These are phyloP conservation scores for Leishmania aethiopica DNA, from an alignment of 208 protist genomes.

Conservation along the genomic window DNA sequence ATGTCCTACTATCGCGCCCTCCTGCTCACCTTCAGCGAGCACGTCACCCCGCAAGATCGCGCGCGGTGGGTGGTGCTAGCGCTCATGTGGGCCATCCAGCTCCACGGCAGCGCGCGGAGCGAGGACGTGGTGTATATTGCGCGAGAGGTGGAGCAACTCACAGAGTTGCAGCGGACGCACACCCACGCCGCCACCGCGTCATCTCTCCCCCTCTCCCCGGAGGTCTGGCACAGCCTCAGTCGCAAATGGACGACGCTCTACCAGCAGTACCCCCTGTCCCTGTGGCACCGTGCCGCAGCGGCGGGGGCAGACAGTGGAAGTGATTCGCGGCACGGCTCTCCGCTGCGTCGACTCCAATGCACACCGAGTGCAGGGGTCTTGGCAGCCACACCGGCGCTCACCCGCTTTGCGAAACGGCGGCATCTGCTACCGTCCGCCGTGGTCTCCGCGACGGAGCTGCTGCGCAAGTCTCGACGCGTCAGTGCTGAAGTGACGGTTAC, in stretches of 20 bases:
- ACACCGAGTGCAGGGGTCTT: slow-evolving; percentile 2
- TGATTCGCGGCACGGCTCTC: background rate
- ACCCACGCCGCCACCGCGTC: background rate
- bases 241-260: slow-evolving; percentile 44
- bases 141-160: slow-evolving; percentile 43
- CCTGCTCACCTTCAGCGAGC: slow-evolving; percentile 27
- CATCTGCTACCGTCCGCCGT: slow-evolving; percentile 7
- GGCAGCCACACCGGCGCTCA: slow-evolving; percentile 5
- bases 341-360: background rate
- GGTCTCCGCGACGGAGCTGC: slow-evolving; percentile 10
- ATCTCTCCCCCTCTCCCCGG: slow-evolving; percentile 11
- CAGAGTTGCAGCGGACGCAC: slow-evolving; percentile 16
- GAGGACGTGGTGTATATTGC: slow-evolving; percentile 47
- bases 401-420: slow-evolving; percentile 24
- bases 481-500: background rate
- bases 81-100: slow-evolving; percentile 36
- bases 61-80: slow-evolving; percentile 49
- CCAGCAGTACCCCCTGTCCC: slow-evolving; percentile 28
- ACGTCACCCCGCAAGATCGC: slow-evolving; percentile 32
- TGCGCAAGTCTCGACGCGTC: background rate
- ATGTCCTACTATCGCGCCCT: slow-evolving; percentile 70
- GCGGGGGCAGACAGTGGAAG: background rate
- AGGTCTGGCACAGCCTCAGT: slow-evolving; percentile 34
- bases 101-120: slow-evolving; percentile 12
- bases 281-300: slow-evolving; percentile 21